A percentile compares a stretch with the other conserved stretches of the same genome.
phyloP scores from a whole-genome alignment of 768 basidiomycete genomes.

The Hortiboletus flavorubellus region DNA sequence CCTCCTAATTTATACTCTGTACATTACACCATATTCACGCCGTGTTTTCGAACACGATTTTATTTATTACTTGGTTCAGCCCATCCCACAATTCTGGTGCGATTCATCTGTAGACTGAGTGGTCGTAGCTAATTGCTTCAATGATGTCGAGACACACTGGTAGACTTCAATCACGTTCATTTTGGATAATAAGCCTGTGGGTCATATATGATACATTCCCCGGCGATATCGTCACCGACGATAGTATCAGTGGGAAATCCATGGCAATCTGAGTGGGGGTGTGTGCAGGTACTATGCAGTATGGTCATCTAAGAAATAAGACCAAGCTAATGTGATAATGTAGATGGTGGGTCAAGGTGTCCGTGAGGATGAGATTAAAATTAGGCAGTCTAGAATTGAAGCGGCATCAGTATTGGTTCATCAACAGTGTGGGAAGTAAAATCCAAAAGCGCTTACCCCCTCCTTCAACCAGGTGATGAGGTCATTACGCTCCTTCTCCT shows the following conservation, averaged over 20 bases:
- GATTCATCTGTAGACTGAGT: not conserved
- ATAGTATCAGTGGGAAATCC: slow-evolving; percentile 1
- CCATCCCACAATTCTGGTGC: not conserved
- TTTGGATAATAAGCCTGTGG: not conserved
- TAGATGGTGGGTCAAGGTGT: slow-evolving; percentile 13
- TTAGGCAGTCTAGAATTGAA: slow-evolving; percentile 25
- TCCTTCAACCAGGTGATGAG: slow-evolving; percentile 84
- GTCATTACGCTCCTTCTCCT: slow-evolving; percentile 96
- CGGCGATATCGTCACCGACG: not conserved
- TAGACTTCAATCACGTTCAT: not conserved
- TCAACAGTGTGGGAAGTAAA: not conserved
- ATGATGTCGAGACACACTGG: not conserved
- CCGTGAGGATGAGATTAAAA: slow-evolving; percentile 13
- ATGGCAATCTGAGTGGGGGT: slow-evolving; percentile 31
- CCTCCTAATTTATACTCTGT: slow-evolving; percentile 6
- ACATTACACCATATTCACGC: not conserved
- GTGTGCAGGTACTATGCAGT: slow-evolving; percentile 22
- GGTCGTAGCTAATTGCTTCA: too few species aligned
- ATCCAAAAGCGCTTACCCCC: slow-evolving; percentile 44
- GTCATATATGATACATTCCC: not conserved
- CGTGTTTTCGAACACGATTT: not conserved
- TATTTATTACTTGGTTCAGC: slow-evolving; percentile 7
- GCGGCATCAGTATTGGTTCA: not conserved
- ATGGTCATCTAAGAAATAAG: slow-evolving; percentile 37
- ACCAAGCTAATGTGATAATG: slow-evolving; percentile 23